These are phyloP conservation scores for Nepenthes alata DNA, from an alignment of 179 eudicot species.

Conservation along the genomic window DNA sequence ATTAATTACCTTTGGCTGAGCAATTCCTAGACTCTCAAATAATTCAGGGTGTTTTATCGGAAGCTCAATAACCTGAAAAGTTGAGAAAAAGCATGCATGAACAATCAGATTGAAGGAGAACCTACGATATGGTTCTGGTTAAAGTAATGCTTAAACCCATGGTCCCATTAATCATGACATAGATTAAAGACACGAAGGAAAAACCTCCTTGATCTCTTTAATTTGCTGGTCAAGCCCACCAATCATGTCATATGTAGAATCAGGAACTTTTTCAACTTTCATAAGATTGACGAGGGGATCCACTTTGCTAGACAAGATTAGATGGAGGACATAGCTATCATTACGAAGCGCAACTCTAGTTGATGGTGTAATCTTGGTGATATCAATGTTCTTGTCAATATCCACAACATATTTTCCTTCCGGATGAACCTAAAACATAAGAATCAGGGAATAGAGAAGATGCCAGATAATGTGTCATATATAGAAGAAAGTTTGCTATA, in stretches of 20 bases:
- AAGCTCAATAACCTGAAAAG: slow-evolving; percentile 72
- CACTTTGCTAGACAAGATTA: slow-evolving; percentile 76
- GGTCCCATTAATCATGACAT: neutral
- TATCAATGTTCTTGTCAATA: slow-evolving; percentile 74
- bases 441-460: neutral
- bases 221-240: slow-evolving; percentile 95
- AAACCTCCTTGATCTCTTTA: slow-evolving; percentile 88
- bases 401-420: slow-evolving; percentile 92
- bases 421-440: slow-evolving; percentile 52
- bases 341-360: slow-evolving; percentile 79
- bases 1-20: slow-evolving; percentile 75
- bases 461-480: neutral
- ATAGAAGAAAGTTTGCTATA: no score
- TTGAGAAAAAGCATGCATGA: slow-evolving; percentile 1
- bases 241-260: slow-evolving; percentile 88
- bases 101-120: neutral
- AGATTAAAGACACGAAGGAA: neutral
- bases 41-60: slow-evolving; percentile 88
- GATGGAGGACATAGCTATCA: slow-evolving; percentile 83
- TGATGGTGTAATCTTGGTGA: slow-evolving; percentile 81
- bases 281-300: slow-evolving; percentile 86
- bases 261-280: slow-evolving; percentile 95
- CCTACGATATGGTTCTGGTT: no score
- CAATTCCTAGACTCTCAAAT: slow-evolving; percentile 89
- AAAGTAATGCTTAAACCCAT: no score